Base-by-base conservation (phyloP, 495 filamentous ascomycete genomes). In the Podospora didyma region DNA sequence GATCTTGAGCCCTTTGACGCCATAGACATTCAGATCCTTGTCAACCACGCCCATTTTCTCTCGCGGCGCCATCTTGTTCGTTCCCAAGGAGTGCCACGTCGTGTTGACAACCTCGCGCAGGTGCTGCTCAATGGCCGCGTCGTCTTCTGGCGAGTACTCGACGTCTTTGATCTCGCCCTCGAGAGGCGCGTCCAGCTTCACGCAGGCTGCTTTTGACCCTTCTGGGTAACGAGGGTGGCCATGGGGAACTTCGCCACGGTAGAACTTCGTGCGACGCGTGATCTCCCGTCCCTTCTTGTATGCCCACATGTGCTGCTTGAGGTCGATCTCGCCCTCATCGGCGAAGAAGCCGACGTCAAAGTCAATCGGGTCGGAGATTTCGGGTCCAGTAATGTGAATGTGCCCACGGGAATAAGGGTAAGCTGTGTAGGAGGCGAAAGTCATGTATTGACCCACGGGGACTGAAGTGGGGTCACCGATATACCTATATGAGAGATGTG, bases 221-320 rank as follows among this genome's bases (percentile, higher is more conserved):
- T 64, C 39, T 2, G 71, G 60, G 61, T 85, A 88, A 2, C 56
- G 62, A 2, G 84, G 85, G 49, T 86, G 84, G 5, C 66, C 60
- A 9, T 48, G 31, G 16, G 69, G 59, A 16, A 80, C 31, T 61
- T 86, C 82, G 28, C 84, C 84, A 7, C 74, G 70, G 59, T 78
- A 85, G 53, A 74, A 68, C 6, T 65, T 57, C 56, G 80, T 78
- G 0, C 82, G 77, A 0, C 85, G 74, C 24, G 75, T 66, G 58
- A 87, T 77, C 53, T 87, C 83, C 7, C 82, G 75, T 10, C 65
- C 62, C 55, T 74, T 70, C 62, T 85, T 85, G 67, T 85, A 84
- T 11, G 65, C 63, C 79, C 78, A 82, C 7, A 74, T 22, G 11
- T 73, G 72, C 61, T 65, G 70, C 61, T 74, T 76, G 47, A 78